A percentile compares a stretch with the other conserved stretches of the same genome.
phyloP scores from a whole-genome alignment of 371 early-diverging fungal species.

The Lichtheimia ramosa region DNA sequence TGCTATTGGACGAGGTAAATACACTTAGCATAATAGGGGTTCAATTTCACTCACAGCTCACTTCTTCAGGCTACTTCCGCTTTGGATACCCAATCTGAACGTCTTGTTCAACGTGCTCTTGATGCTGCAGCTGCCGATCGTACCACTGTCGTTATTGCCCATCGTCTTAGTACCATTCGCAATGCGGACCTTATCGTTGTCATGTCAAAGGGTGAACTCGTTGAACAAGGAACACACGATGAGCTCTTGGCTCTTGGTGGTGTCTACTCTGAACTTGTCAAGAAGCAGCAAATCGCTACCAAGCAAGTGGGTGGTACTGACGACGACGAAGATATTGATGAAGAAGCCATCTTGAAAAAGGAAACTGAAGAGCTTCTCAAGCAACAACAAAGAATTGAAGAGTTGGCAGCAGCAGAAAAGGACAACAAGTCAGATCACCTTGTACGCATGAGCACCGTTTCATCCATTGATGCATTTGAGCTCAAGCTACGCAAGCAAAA shows the following conservation, averaged over 20 bases:
- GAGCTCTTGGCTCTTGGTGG: constrained; percentile 49
- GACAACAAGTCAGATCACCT: constrained; percentile 8
- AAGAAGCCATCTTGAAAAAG: constrained; percentile 13
- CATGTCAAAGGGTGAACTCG: constrained; percentile 64
- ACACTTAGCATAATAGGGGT: not conserved
- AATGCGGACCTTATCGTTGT: constrained; percentile 83
- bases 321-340: constrained; percentile 18
- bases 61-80: constrained; percentile 70
- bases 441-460: constrained; percentile 16
- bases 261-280: constrained; percentile 53
- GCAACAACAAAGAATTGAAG: constrained; percentile 12
- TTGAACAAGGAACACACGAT: constrained; percentile 74
- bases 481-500: constrained; percentile 35
- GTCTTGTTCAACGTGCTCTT: constrained; percentile 72
- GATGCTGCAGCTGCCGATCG: constrained; percentile 70
- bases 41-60: not conserved
- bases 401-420: constrained; percentile 4
- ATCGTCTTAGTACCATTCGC: constrained; percentile 73
- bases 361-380: constrained; percentile 7
- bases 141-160: constrained; percentile 90
- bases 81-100: constrained; percentile 76
- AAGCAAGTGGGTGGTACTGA: constrained; percentile 22
- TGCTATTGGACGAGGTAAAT: constrained; percentile 69
- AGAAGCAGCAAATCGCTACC: constrained; percentile 49
- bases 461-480: constrained; percentile 29